Base-by-base conservation (phyloP, 2,329 filamentous ascomycete genomes). In the Corinectria fuckeliana region DNA sequence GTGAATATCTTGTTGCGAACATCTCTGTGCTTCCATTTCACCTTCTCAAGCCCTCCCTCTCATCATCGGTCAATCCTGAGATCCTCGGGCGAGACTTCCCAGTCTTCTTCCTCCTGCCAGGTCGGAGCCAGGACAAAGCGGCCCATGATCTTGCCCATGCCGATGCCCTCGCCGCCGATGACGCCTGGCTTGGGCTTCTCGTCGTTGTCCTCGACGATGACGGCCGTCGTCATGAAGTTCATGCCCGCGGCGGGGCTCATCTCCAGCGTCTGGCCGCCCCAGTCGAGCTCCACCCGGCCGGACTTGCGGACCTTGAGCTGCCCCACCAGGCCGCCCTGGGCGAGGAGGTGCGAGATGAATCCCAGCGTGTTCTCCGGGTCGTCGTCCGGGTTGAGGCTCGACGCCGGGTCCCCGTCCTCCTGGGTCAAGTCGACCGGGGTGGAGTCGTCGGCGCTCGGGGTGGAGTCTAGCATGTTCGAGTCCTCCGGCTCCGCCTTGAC, bases 141-240 rank as follows among this genome's bases (percentile, higher is more conserved):
- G 49, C 85, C 85, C 78, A 85, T 83, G 58, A 89, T 81, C 68
- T 84, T 82, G 48, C 87, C 87, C 84, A 89, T 87, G 45, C 85
- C 85, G 56, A 84, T 82, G 26, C 84, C 83, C 47, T 79, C 78
- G 16, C 85, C 86, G 18, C 79, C 74, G 25, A 77, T 52, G n/a
- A 76, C 73, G 6, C 74, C 77, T 8, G 73, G 63, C 50, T 75
- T 76, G 3, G 80, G 73, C 70, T 85, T 84, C 69, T 82, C 79
- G 55, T 86, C 83, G 36, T 80, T 80, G 66, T 85, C 80, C 69
- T 88, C 85, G 7, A 88, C 77, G 52, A 89, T 80, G 49, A 87
- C 82, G 2, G 85, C 85, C 36, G 83, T 84, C 10, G 83, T 86
- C 60, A 87, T 66, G 68, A 88, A 88, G 63, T 81, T 80, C 23